Conservation (phyloP, 805 yeast genomes). For the Metschnikowia corniflorae region DNA sequence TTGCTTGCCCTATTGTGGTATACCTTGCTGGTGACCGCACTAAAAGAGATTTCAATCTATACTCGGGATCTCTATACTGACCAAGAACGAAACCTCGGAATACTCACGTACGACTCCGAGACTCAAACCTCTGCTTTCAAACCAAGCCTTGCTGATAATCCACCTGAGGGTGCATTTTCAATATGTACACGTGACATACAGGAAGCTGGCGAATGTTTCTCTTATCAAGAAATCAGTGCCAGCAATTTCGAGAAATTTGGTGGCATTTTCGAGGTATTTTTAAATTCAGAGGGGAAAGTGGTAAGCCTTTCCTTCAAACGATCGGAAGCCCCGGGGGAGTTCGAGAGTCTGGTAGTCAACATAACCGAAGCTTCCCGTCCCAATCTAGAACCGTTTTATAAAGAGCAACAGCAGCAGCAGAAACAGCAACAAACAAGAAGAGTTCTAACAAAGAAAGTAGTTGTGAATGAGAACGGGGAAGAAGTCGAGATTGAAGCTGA, state of each 20-base stretch:
- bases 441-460: slow-evolving; percentile 17
- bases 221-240: slow-evolving; percentile 14
- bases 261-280: slow-evolving; percentile 12
- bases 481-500: slow-evolving; percentile 21
- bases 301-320: slow-evolving; percentile 6
- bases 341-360: slow-evolving; percentile 2
- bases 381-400: slow-evolving; percentile 24
- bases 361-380: slow-evolving; percentile 24
- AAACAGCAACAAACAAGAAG: slow-evolving; percentile 11
- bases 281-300: slow-evolving; percentile 6
- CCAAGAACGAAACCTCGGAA: slow-evolving; percentile 14
- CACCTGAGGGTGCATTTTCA: slow-evolving; percentile 19
- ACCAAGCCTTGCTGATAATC: background rate
- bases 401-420: slow-evolving; percentile 15
- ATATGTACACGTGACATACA: slow-evolving; percentile 30
- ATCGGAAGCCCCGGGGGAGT: background rate
- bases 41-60: slow-evolving; percentile 9
- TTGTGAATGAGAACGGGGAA: slow-evolving; percentile 24
- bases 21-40: slow-evolving; percentile 6
- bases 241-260: background rate
- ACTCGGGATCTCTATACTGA: background rate
- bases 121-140: slow-evolving; percentile 10
- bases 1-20: background rate
- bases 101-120: slow-evolving; percentile 13
- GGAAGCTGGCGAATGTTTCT: slow-evolving; percentile 29